These are phyloP conservation scores for Cryptococcus sp. DNA, from an alignment of 1,284 basidiomycete species.

Conservation along the genomic window DNA sequence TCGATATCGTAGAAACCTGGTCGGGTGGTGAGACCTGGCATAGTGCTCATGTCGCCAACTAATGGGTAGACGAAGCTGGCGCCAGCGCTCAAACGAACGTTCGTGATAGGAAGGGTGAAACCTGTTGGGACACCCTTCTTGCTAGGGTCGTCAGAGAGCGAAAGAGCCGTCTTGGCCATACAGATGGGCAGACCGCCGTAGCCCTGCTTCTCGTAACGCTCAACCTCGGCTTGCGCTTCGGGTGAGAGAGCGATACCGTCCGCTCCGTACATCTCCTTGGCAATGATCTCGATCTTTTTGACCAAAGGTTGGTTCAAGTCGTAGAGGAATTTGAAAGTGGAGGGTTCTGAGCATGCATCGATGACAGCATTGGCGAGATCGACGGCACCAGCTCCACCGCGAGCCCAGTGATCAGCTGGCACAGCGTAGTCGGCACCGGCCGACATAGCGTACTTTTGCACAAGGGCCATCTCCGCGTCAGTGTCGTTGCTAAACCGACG, in stretches of 20 bases:
- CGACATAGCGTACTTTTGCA: slow-evolving; percentile 74
- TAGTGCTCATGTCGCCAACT: slow-evolving; percentile 92
- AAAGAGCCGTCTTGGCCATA: slow-evolving; percentile 98
- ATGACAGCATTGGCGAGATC: slow-evolving; percentile 86
- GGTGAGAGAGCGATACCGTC: slow-evolving; percentile 84
- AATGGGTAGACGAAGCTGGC: slow-evolving; percentile 96
- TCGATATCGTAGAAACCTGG: slow-evolving; percentile 66
- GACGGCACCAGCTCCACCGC: slow-evolving; percentile 84
- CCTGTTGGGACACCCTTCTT: slow-evolving; percentile 85
- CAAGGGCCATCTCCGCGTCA: slow-evolving; percentile 81
- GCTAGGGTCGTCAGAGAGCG: slow-evolving; percentile 91
- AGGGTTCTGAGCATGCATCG: slow-evolving; percentile 76
- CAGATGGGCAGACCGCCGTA: slow-evolving; percentile 65
- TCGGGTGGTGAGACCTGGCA: slow-evolving; percentile 94
- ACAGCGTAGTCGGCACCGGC: slow-evolving; percentile 95
- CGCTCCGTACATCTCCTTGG: slow-evolving; percentile 85
- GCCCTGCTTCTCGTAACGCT: slow-evolving; percentile 82
- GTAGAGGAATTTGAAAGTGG: slow-evolving; percentile 87
- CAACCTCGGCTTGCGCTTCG: slow-evolving; percentile 80
- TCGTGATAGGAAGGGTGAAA: slow-evolving; percentile 90
- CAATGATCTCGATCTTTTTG: slow-evolving; percentile 84
- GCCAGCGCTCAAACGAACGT: slow-evolving; percentile 85
- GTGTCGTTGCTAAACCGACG: slow-evolving; percentile 72
- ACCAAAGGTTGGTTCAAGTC: slow-evolving; percentile 79
- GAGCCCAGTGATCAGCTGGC: slow-evolving; percentile 94